Percentiles rank a stretch among this genome's conserved stretches.
Conservation (phyloP, 805 yeast species). For the Saccharomycopsis javanensis region DNA sequence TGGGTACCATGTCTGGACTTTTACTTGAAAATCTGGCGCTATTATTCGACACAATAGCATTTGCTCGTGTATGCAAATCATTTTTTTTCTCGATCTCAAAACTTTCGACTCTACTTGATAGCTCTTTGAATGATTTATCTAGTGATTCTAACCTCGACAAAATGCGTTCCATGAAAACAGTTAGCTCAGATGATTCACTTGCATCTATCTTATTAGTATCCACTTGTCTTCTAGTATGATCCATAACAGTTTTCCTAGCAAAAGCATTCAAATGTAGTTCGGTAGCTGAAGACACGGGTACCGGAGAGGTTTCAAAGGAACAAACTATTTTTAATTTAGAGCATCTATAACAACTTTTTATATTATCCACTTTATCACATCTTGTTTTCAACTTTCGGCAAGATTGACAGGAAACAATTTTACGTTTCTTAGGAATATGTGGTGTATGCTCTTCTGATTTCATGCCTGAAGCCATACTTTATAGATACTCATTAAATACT, state of each 20-base stretch:
- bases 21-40: not conserved
- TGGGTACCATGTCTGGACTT: not conserved
- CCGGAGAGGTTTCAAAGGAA: conserved; percentile 29
- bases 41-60: not conserved
- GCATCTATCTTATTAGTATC: not conserved
- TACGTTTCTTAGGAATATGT: conserved; percentile 3
- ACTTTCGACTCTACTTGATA: not conserved
- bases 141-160: conserved; percentile 3
- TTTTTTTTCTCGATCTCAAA: not conserved
- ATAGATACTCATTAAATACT: too few species aligned
- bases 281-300: conserved; percentile 21
- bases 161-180: not conserved
- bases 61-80: not conserved
- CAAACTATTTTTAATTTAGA: conserved; percentile 38
- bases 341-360: conserved; percentile 41
- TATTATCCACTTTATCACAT: conserved; percentile 36
- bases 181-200: not conserved
- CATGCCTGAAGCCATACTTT: not conserved
- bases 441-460: not conserved
- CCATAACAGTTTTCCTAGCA: conserved; percentile 5
- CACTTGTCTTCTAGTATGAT: not conserved
- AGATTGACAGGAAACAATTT: conserved; percentile 31
- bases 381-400: conserved; percentile 51
- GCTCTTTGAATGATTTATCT: conserved; percentile 4
- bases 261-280: conserved; percentile 1